Evolutionary conservation across 31 red algal species (phyloP), one percentile per base, ranked within the genome.

Genomic region (Endocladia muricata): DNA sequence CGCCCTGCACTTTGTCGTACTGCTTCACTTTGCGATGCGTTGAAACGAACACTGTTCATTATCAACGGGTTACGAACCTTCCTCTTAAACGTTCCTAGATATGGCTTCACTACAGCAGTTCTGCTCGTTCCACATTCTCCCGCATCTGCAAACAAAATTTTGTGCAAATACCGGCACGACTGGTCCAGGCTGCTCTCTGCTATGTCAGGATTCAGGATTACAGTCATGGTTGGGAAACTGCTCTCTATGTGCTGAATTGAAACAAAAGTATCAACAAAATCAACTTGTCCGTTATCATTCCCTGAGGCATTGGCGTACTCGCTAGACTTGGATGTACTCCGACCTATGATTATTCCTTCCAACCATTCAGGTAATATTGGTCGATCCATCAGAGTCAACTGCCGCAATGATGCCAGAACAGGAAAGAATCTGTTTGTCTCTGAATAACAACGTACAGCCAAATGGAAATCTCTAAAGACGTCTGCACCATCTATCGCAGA

Each of bases 221-320:
- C n/a, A n/a, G n/a, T n/a, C n/a, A n/a, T n/a, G n/a, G n/a, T n/a
- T 8, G 61, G 61, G 39, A 67, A 67, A 37, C 61, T 67, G 34
- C 19, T 5, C 6, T 11, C 3, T 17, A 67, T 34, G 39, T 67
- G 61, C 21, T 67, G 30, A 4, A 21, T 36, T 19, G 61, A 67
- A 19, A 67, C 25, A 37, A 67, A 67, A 33, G 61, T 67, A 33
- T 67, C 61, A 11, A 37, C 9, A 33, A 67, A 67, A 33, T 67
- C 61, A 33, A 33, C 25, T 67, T 36, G 61, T 0, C 23, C 44
- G 44, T 49, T 13, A n/a, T n/a, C n/a, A n/a, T n/a, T n/a, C n/a
- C 11, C 44, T 49, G 44, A 19, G 34, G 21, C 19, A 21, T 32
- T 33, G 34, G 23, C 33, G 26, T 19, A 32, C 3, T 4, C 25